phyloP scores from a whole-genome alignment of 257 asterid species.

The Petunia secreta region DNA sequence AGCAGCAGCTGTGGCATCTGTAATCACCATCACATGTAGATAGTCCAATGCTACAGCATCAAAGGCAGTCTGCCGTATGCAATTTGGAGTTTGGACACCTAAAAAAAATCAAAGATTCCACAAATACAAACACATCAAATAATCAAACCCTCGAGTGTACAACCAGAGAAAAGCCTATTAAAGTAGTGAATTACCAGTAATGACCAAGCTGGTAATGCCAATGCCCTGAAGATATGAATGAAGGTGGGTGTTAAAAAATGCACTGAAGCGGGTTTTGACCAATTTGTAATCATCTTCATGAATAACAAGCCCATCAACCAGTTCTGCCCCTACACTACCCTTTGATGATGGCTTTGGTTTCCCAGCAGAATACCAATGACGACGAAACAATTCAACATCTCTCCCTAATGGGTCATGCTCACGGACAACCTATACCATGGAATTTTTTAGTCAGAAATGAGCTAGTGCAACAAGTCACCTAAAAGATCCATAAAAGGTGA shows the following conservation, averaged over 20 bases:
- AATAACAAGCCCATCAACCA: conserved; percentile 71
- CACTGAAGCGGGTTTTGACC: conserved; percentile 84
- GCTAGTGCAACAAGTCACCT: too few relatives aligned
- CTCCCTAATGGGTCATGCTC: conserved; percentile 81
- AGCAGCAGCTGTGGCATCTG: conserved; percentile 89
- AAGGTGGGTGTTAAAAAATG: conserved; percentile 81
- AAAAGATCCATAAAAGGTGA: too few relatives aligned
- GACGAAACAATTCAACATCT: conserved; percentile 72
- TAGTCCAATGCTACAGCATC: conserved; percentile 85
- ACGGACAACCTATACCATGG: conserved; percentile 61
- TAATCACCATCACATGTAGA: conserved; percentile 56
- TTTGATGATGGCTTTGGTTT: conserved; percentile 69
- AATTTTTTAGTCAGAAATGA: too few relatives aligned
- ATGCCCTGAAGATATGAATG: conserved; percentile 67
- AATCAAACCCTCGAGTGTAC: not conserved
- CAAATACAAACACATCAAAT: not conserved
- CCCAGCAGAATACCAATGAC: conserved; percentile 52
- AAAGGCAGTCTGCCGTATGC: conserved; percentile 78
- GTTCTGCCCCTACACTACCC: conserved; percentile 77
- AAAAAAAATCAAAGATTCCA: conserved; percentile 21
- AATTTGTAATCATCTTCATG: conserved; percentile 72
- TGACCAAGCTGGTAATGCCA: conserved; percentile 51
- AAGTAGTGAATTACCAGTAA: conserved; percentile 51
- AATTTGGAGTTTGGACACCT: conserved; percentile 97
- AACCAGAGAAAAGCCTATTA: not conserved